Base-by-base conservation (phyloP, 2,329 filamentous ascomycete species). In the Sclerotinia spermophila region DNA sequence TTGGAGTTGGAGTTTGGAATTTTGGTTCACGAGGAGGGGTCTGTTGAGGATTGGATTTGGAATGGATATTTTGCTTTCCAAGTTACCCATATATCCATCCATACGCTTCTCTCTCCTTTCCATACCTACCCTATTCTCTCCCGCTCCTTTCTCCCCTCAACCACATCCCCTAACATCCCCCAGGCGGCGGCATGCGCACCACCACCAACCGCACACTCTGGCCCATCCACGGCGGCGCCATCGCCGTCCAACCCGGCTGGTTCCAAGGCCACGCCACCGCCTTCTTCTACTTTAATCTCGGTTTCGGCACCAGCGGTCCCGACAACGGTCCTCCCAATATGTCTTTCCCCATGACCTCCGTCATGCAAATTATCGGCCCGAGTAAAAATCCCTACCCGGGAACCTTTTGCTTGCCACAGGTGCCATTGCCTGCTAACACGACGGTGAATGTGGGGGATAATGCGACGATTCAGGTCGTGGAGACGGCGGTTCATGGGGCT, bases 211-310 rank as follows among this genome's bases (percentile, higher is more conserved):
- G 95, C 73, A 97, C 96, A 21, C 92, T 91, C 82, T 98, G 96
- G 96, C 94, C 96, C 24, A 86, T 93, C 65, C 87, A 83, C 42
- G 96, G 96, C 75, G 96, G 96, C 73, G 93, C 94, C n/a, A 78
- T 99, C 72, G 87, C 93, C 65, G 86, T 97, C 77, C 95, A 98
- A 79, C 96, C 96, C 0, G 96, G 95, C 78, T 98, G 96, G 96
- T 97, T 97, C 84, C 89, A 90, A 71, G 96, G 96, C 74, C 96
- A 98, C 80, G 81, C 87, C 48, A 90, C 88, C 8, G 95, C 94
- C 27, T 87, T 93, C 76, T 86, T 97, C 79, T 97, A 97, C 82
- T 84, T 98, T 82, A 98, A 98, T 83, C 85, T 98, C 69, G 96
- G 96, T 75, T 89, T 94, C 74, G 93, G 92, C 74, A 93, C 86